phyloP scores from a whole-genome alignment of 2,329 filamentous ascomycete genomes.

The Drechmeria coniospora region DNA sequence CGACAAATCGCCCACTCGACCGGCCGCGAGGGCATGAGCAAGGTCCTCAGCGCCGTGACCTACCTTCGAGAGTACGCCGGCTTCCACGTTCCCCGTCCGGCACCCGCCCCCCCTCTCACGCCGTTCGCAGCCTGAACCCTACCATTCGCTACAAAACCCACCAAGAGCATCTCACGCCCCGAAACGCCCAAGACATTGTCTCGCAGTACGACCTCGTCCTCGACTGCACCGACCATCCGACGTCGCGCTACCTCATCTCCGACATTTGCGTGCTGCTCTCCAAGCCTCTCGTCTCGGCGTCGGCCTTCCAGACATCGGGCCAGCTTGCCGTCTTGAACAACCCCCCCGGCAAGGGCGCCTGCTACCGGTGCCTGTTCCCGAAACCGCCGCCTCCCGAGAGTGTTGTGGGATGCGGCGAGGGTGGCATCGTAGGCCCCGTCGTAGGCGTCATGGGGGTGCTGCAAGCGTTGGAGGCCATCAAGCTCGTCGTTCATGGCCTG shows the following conservation, averaged over 20 bases:
- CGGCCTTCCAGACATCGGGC: constrained; percentile 75
- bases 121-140: constrained; percentile 67
- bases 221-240: constrained; percentile 90
- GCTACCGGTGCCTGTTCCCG: constrained; percentile 88
- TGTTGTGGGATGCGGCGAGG: constrained; percentile 78
- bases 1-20: constrained; percentile 75
- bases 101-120: too few species aligned
- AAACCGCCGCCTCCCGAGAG: constrained; percentile 70
- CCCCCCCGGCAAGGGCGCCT: constrained; percentile 62
- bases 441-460: constrained; percentile 88
- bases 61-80: constrained; percentile 36
- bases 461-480: constrained; percentile 80
- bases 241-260: constrained; percentile 81
- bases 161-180: constrained; percentile 46
- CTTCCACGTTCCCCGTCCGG: neutral
- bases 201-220: constrained; percentile 66
- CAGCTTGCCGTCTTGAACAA: constrained; percentile 82
- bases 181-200: constrained; percentile 53
- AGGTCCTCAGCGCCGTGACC: constrained; percentile 62
- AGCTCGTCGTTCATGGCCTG: constrained; percentile 39
- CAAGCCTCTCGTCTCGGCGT: constrained; percentile 76
- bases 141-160: constrained; percentile 49
- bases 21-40: constrained; percentile 53
- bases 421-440: constrained; percentile 80
- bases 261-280: constrained; percentile 69